Evolutionary conservation across 208 protist genomes (phyloP).

Genomic region (Trypanosoma scelopori): DNA sequence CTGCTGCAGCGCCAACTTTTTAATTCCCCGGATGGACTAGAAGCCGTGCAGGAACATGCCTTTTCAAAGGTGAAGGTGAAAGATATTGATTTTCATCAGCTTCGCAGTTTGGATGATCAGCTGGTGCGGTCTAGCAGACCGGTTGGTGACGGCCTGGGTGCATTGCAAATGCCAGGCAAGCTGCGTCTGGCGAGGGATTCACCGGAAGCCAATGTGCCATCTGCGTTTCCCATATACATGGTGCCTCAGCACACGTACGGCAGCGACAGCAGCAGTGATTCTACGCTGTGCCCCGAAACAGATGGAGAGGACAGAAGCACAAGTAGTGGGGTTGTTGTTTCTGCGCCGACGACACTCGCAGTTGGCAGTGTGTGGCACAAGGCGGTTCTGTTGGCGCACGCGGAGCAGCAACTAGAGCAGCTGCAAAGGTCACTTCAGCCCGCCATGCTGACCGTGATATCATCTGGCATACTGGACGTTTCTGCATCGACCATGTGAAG

Average conservation of each 20-base stretch:
- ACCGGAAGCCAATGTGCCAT: slow-evolving; percentile 1
- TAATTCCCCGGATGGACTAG: slow-evolving; percentile 4
- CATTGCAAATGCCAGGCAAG: neutral
- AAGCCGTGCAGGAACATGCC: neutral
- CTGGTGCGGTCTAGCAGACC: too few species aligned
- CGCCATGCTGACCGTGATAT: neutral
- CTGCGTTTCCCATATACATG: slow-evolving; percentile 6
- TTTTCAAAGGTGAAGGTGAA: neutral
- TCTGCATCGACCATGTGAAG: slow-evolving; percentile 12
- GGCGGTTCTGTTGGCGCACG: slow-evolving; percentile 14
- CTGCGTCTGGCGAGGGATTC: neutral
- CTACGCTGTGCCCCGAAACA: neutral
- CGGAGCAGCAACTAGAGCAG: slow-evolving; percentile 11
- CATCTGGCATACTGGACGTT: slow-evolving; percentile 10
- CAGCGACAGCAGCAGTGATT: neutral
- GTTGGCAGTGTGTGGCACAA: slow-evolving; percentile 18
- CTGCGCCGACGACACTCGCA: neutral
- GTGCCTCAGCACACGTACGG: slow-evolving; percentile 15
- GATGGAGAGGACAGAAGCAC: neutral
- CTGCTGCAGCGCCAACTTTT: slow-evolving; percentile 1
- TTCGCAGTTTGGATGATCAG: too few species aligned
- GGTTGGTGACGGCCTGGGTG: neutral
- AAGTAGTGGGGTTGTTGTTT: neutral
- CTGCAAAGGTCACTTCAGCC: slow-evolving; percentile 4
- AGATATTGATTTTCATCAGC: too few species aligned